Evolutionary conservation across 2,329 filamentous ascomycete species (phyloP).

Genomic region (Colletotrichum tanaceti): DNA sequence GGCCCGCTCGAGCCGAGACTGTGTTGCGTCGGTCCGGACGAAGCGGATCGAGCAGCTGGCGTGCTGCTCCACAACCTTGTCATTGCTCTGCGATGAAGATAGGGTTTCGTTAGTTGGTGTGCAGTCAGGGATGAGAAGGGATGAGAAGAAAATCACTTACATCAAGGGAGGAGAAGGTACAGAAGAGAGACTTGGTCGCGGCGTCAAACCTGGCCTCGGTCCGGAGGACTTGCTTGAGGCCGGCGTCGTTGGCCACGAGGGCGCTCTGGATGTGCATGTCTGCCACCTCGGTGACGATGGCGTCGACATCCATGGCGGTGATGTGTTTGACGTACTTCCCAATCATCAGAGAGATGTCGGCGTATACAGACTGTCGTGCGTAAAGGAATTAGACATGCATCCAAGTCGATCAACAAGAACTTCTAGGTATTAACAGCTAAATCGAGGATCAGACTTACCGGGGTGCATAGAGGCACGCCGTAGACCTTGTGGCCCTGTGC

Average conservation of each 20-base stretch:
- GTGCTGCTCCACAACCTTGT: constrained; percentile 70
- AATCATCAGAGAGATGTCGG: constrained; percentile 73
- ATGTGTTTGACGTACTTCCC: constrained; percentile 72
- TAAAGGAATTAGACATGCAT: no score
- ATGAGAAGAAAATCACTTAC: background rate
- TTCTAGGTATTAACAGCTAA: no score
- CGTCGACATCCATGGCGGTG: constrained; percentile 65
- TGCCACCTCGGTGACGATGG: constrained; percentile 71
- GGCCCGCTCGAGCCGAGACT: constrained; percentile 72
- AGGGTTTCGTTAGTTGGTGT: constrained; percentile 57
- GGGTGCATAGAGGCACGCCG: constrained; percentile 73
- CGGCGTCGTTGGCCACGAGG: constrained; percentile 66
- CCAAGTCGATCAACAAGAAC: no score
- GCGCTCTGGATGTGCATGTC: constrained; percentile 77
- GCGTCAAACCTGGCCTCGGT: constrained; percentile 69
- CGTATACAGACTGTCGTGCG: constrained; percentile 59
- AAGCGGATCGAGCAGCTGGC: constrained; percentile 69
- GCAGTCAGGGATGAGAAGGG: no score
- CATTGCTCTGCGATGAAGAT: constrained; percentile 69
- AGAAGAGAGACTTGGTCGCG: constrained; percentile 44
- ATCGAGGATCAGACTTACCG: constrained; percentile 45
- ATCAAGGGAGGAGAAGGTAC: constrained; percentile 16
- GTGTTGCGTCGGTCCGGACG: constrained; percentile 69
- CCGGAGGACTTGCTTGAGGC: constrained; percentile 67
- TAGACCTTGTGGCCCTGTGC: constrained; percentile 76